A percentile compares a stretch with the other conserved stretches of the same genome.
Evolutionary conservation across 345 rosid species (phyloP).

Genomic region (Camelina hispida): DNA sequence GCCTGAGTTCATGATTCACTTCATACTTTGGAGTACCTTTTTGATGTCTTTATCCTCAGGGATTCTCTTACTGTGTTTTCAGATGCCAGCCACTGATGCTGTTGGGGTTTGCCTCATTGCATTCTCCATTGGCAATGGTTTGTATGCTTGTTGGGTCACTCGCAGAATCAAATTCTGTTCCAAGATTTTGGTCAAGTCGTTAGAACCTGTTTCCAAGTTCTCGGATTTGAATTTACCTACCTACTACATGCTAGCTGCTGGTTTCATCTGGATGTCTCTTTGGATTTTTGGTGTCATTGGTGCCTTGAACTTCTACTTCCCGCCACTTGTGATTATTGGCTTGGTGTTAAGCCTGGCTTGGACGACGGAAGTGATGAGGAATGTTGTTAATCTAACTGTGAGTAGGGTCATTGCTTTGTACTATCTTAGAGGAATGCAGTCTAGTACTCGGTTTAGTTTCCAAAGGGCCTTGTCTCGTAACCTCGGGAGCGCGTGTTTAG

Average conservation of each 20-base stretch:
- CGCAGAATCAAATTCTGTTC: slow-evolving; percentile 66
- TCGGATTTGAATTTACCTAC: slow-evolving; percentile 76
- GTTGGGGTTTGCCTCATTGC: slow-evolving; percentile 78
- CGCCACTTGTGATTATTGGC: slow-evolving; percentile 61
- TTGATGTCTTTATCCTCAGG: slow-evolving; percentile 80
- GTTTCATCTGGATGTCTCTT: slow-evolving; percentile 96
- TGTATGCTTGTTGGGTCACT: slow-evolving; percentile 91
- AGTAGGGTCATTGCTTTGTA: slow-evolving; percentile 75
- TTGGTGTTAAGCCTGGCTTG: slow-evolving; percentile 69
- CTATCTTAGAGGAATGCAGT: slow-evolving; percentile 91
- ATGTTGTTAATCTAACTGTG: slow-evolving; percentile 81
- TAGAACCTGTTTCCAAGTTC: slow-evolving; percentile 78
- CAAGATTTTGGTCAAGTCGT: slow-evolving; percentile 62
- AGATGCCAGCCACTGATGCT: slow-evolving; percentile 79
- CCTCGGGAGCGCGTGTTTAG: slow-evolving; percentile 96
- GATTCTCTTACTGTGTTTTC: slow-evolving; percentile 91
- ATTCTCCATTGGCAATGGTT: slow-evolving; percentile 83
- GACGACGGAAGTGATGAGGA: slow-evolving; percentile 97
- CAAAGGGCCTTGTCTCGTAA: slow-evolving; percentile 82
- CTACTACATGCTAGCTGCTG: slow-evolving; percentile 80
- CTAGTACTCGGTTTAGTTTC: slow-evolving; percentile 81
- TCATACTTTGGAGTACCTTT: slow-evolving; percentile 84
- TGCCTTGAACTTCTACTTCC: slow-evolving; percentile 69
- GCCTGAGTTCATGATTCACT: slow-evolving; percentile 86
- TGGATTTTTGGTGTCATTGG: slow-evolving; percentile 94